These are phyloP conservation scores for Epithele typhae DNA, from an alignment of 768 basidiomycete species.

Conservation along the genomic window DNA sequence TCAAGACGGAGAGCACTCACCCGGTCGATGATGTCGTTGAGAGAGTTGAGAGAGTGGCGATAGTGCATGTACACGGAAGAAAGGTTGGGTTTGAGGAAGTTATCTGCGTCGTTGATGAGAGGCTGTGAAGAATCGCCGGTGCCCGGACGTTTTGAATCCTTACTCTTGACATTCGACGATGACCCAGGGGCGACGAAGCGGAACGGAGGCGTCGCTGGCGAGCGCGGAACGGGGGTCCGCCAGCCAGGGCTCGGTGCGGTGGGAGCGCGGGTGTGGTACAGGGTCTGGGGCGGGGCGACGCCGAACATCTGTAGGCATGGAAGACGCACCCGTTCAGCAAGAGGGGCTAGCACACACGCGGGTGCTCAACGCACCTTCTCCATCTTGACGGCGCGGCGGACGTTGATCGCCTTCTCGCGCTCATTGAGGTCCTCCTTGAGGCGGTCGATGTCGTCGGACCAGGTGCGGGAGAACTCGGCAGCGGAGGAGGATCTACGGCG, in stretches of 20 bases:
- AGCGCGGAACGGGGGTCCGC: neutral
- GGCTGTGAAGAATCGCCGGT: slow-evolving; percentile 60
- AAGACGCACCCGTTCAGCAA: slow-evolving; percentile 1
- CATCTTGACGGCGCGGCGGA: slow-evolving; percentile 81
- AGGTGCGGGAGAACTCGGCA: slow-evolving; percentile 40
- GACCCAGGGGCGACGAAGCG: slow-evolving; percentile 5
- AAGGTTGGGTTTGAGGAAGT: slow-evolving; percentile 18
- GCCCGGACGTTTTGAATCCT: slow-evolving; percentile 47
- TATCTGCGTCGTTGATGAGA: slow-evolving; percentile 33
- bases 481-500: slow-evolving; percentile 52
- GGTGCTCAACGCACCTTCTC: slow-evolving; percentile 55
- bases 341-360: neutral
- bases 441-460: slow-evolving; percentile 56
- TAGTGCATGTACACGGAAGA: slow-evolving; percentile 70
- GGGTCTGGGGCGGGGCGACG: slow-evolving; percentile 69
- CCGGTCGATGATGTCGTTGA: slow-evolving; percentile 74
- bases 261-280: slow-evolving; percentile 65
- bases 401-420: slow-evolving; percentile 74
- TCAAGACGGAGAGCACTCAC: slow-evolving; percentile 38
- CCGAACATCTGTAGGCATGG: slow-evolving; percentile 63
- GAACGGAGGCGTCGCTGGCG: slow-evolving; percentile 4
- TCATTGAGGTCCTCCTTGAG: slow-evolving; percentile 67
- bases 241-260: slow-evolving; percentile 23
- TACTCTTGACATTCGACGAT: slow-evolving; percentile 33
- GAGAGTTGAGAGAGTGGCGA: slow-evolving; percentile 76